phyloP scores from a whole-genome alignment of 1,284 basidiomycete species.

The Rhodotorula sp. region DNA sequence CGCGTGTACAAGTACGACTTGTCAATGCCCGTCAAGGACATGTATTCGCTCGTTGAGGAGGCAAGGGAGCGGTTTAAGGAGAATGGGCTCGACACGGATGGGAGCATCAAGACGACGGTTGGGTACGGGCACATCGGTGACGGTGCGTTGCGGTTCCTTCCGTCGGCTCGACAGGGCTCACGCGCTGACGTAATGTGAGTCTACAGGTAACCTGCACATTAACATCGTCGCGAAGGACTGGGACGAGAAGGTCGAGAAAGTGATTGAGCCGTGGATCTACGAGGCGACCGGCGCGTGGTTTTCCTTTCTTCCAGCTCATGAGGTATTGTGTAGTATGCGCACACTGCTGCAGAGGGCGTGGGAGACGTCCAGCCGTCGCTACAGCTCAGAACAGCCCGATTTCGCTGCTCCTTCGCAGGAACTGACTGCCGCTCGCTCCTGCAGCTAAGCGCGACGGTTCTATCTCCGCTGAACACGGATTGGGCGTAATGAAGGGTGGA shows the following conservation, averaged over 20 bases:
- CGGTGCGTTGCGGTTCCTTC: slow-evolving; percentile 57
- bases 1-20: slow-evolving; percentile 98
- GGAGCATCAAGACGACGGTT: slow-evolving; percentile 71
- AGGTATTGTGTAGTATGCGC: no score
- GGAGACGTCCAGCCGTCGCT: not conserved
- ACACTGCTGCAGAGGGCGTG: no score
- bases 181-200: slow-evolving; percentile 5
- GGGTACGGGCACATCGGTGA: slow-evolving; percentile 98
- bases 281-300: slow-evolving; percentile 66
- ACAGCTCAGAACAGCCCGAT: not conserved
- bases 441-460: slow-evolving; percentile 61
- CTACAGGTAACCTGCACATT: slow-evolving; percentile 83
- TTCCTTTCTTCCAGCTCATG: slow-evolving; percentile 50
- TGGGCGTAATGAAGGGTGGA: slow-evolving; percentile 85
- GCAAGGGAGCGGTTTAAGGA: slow-evolving; percentile 71
- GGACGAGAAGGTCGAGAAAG: slow-evolving; percentile 75
- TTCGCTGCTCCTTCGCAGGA: no score
- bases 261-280: slow-evolving; percentile 93
- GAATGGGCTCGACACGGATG: slow-evolving; percentile 66
- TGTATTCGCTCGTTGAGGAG: slow-evolving; percentile 83
- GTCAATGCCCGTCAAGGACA: slow-evolving; percentile 81
- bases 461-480: slow-evolving; percentile 93
- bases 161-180: not conserved
- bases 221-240: slow-evolving; percentile 88
- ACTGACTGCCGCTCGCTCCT: not conserved